Base-by-base conservation (phyloP, 331 rosid genomes). In the Pyrus hybrid region DNA sequence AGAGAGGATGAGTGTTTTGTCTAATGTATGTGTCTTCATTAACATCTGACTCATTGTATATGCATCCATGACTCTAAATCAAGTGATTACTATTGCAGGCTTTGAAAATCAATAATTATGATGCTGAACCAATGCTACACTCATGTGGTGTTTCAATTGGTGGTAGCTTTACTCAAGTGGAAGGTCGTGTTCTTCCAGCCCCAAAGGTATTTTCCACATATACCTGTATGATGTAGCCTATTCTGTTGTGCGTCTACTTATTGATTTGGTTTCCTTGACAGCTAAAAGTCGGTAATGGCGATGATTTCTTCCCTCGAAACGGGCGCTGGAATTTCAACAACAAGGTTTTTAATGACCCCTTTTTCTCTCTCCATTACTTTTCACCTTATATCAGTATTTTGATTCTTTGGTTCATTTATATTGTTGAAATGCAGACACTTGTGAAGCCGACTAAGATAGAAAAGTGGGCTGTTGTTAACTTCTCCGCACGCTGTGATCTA, bases 261-360 rank as follows among this genome's bases (percentile, higher is more conserved):
- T 77, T 74, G 30, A 8, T 76, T 17, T 53, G 63, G 61, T 51
- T 70, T 35, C 23, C 57, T 41, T 8, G 63, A 29, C 75, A 93
- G 99, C 72, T 95, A 77, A 92, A 88, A 73, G 93, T 91, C 49
- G 97, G 98, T 32, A 88, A 91, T 13, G 96, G 93, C 5, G 97
- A 91, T 77, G 94, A 95, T 63, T 91, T 93, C 63, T 87, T 81
- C 68, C 98, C 99, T 1, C 85, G 93, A 26, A 92, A 92, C 73
- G 99, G 99, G 13, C 81, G 95, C 57, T 95, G 99, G 99, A 92
- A 95, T n/a, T 92, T 95, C 26, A 95, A 95, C 58, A 88, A 88
- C 9, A 95, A 95, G 96, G 98, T 95, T 56, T n/a, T 43, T 32
- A 10, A 41, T 41, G 45, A 54, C 45, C 17, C 25, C 23, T 45